Base-by-base conservation (phyloP, 73 alveolate species). In the Symbiodinium pilosum region DNA sequence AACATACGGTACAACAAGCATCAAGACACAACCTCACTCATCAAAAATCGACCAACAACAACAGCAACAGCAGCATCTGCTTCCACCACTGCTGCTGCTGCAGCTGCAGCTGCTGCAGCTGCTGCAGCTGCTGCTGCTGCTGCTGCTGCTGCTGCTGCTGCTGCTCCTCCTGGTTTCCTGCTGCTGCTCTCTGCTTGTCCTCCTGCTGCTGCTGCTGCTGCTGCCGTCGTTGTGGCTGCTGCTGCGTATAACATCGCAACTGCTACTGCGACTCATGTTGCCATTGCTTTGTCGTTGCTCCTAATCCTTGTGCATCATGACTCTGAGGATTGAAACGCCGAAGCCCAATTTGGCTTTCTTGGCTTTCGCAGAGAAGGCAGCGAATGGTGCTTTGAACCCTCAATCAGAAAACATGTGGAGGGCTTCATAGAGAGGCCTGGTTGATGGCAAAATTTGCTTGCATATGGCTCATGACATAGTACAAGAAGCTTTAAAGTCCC, bases 311-410 rank as follows among this genome's bases (percentile, higher is more conserved):
- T n/a, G n/a, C n/a, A n/a, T n/a, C n/a, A n/a, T n/a, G n/a, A n/a
- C n/a, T n/a, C n/a, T n/a, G n/a, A 91, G 96, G 96, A 91, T 91
- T 39, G 96, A 91, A 43, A 91, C 96, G 40, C 96, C 96, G 30
- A 91, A 91, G 77, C 96, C 96, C 51, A 91, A 91, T 39, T 9
- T 91, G 54, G 96, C 96, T 21, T 91, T 91, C 75, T 54, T 91
- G 56, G 96, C 96, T 28, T 91, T 91, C 26, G 96, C 96, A 34
- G 96, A 91, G 96, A 91, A 91, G 96, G 96, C 86, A 38, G 3
- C 41, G 32, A 26, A n/a, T 30, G n/a, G n/a, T n/a, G n/a, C n/a
- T n/a, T n/a, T n/a, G n/a, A n/a, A n/a, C n/a, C n/a, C n/a, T n/a
- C n/a, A n/a, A n/a, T n/a, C n/a, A n/a, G n/a, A n/a, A n/a, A n/a